A percentile compares a stretch with the other conserved stretches of the same genome.
Conservation (phyloP, 1,139 yeast genomes). For the Pichia sp. region DNA sequence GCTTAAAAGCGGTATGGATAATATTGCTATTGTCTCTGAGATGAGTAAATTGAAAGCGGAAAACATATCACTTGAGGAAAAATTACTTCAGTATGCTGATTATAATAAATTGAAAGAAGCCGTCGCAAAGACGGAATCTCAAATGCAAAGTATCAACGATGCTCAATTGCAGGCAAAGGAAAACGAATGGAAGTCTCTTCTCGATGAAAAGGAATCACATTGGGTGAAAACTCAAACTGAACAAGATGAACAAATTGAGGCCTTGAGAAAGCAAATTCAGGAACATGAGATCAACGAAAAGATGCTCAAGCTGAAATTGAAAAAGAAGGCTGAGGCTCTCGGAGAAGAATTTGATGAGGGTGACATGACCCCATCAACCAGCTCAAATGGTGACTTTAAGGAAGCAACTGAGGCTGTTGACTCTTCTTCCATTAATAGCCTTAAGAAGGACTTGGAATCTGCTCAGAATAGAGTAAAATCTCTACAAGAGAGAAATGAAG, state of each 20-base stretch:
- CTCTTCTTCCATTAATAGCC: conserved; percentile 49
- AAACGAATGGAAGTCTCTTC: conserved; percentile 48
- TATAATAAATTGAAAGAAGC: conserved; percentile 66
- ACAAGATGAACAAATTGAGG: conserved; percentile 36
- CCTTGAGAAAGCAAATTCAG: conserved; percentile 42
- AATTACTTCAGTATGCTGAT: conserved; percentile 62
- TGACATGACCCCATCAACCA: background rate
- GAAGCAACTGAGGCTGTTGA: conserved; percentile 9
- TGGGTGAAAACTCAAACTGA: conserved; percentile 49
- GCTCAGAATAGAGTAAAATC: conserved; percentile 63
- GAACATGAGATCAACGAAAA: conserved; percentile 51
- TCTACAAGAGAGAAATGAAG: conserved; percentile 73
- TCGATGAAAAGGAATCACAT: conserved; percentile 58
- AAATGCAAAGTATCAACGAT: conserved; percentile 26
- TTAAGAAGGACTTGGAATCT: conserved; percentile 67
- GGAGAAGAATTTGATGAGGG: conserved; percentile 41
- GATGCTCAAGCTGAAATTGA: conserved; percentile 44
- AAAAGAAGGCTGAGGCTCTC: conserved; percentile 44
- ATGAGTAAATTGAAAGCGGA: conserved; percentile 46
- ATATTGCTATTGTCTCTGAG: conserved; percentile 44
- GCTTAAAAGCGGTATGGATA: conserved; percentile 62
- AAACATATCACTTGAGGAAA: conserved; percentile 49
- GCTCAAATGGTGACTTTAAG: background rate
- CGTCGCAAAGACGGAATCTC: conserved; percentile 43
- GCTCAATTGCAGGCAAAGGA: conserved; percentile 44